Evolutionary conservation across 1,139 yeast genomes (phyloP), one percentile per base, ranked within the genome.

Genomic region (Lodderomyces jiufengensis): DNA sequence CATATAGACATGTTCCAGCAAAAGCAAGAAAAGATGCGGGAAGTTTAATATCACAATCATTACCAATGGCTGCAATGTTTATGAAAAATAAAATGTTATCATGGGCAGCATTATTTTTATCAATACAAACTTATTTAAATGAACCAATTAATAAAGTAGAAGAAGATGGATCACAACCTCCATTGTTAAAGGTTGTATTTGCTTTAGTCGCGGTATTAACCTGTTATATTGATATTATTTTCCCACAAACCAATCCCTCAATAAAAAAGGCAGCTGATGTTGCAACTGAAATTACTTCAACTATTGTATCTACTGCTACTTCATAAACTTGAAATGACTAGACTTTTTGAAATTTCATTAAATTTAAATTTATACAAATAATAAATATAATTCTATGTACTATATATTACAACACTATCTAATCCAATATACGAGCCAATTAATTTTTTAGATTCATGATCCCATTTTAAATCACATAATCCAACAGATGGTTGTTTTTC

Each of bases 11-110:
- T 52, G 51, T 54, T 27, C 71, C 77, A 25, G 70, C 74, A 26
- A 73, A 72, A 45, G 71, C 77, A 33, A 66, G 76, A 36, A 54
- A 62, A 11, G 68, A 73, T 33, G 31, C 41, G 10, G 66, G 71
- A 12, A 62, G 70, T 27, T 59, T 70, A 52, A 57, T 79, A 27
- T 66, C 78, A 22, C 84, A 78, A 54, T 66, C 81, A 13, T 71
- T 78, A 61, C 84, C 85, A 26, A 76, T 79, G 82, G 80, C 81
- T 7, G 84, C 84, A 31, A 77, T 79, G 79, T 70, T 71, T 47
- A 52, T 71, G 63, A 67, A 61, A 52, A 73, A 73, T 51, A 74
- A 70, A 49, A 58, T 76, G 54, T 62, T 76, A 48, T 66, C 80
- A n/a, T 76, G 81, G 81, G 61, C 77, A 3, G 61, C 80, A 11